Evolutionary conservation across 805 yeast species (phyloP).

Genomic region (Jamesozyma lodderae): DNA sequence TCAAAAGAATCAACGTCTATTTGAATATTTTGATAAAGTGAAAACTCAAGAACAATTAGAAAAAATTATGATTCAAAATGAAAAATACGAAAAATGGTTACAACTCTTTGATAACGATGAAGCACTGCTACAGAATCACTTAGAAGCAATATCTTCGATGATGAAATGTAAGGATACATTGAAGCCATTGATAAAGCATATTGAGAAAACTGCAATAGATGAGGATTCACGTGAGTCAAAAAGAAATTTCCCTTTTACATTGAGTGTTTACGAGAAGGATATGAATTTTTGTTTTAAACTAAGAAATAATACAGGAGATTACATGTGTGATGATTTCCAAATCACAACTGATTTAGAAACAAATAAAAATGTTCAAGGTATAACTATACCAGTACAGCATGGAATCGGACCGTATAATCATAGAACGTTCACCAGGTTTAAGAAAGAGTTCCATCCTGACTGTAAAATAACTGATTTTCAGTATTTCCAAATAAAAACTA

Average conservation of each 20-base stretch:
- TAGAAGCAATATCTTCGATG: too few species aligned
- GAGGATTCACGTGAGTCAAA: not conserved
- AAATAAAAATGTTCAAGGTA: not conserved
- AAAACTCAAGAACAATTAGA: not conserved
- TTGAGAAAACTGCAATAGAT: too few species aligned
- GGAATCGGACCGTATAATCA: slow-evolving; percentile 6
- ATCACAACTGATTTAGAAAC: not conserved
- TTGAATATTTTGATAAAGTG: slow-evolving; percentile 1
- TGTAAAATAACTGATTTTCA: slow-evolving; percentile 1
- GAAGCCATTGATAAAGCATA: too few species aligned
- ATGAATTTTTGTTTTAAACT: slow-evolving; percentile 4
- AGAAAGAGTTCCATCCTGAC: slow-evolving; percentile 1
- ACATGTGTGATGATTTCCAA: slow-evolving; percentile 1
- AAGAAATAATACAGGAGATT: slow-evolving; percentile 1
- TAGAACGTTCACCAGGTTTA: slow-evolving; percentile 2
- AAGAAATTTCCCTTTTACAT: slow-evolving; percentile 1
- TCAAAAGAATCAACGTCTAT: slow-evolving; percentile 1
- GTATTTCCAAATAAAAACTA: slow-evolving; percentile 1
- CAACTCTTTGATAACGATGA: slow-evolving; percentile 2
- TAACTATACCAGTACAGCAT: not conserved
- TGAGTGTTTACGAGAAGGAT: slow-evolving; percentile 4
- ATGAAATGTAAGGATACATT: too few species aligned
- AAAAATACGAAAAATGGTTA: slow-evolving; percentile 1
- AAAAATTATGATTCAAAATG: not conserved
- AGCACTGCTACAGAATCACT: not conserved